A percentile compares a stretch with the other conserved stretches of the same genome.
phyloP scores from a whole-genome alignment of 345 rosid species.

The Eucalyptus sp. region DNA sequence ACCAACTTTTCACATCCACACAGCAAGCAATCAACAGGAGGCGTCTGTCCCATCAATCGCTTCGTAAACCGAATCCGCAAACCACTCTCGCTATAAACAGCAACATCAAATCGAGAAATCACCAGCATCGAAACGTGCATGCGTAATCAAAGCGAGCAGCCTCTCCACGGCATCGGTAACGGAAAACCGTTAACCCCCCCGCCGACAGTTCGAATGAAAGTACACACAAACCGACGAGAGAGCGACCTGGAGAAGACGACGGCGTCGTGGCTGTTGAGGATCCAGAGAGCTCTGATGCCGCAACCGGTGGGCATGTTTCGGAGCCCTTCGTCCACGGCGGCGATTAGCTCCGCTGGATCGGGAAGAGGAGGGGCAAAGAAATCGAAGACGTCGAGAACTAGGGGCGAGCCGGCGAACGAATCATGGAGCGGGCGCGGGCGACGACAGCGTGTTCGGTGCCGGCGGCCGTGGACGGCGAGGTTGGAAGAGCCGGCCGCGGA shows the following conservation, averaged over 20 bases:
- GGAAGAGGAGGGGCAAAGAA: not conserved
- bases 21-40: not conserved
- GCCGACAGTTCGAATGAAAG: accelerated
- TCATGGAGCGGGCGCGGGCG: not conserved
- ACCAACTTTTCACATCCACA: not conserved
- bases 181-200: not conserved
- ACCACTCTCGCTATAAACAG: not conserved
- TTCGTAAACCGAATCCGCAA: not conserved
- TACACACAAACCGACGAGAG: not conserved
- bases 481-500: no score
- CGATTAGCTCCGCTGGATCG: not conserved
- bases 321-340: not conserved
- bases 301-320: constrained; percentile 47
- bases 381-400: not conserved
- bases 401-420: not conserved
- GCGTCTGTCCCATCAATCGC: not conserved
- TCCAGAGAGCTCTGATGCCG: constrained; percentile 89
- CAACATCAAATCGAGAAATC: not conserved
- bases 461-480: not conserved
- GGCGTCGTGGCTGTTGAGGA: constrained; percentile 64
- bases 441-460: not conserved
- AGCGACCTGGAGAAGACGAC: constrained; percentile 83
- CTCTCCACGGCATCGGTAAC: not conserved
- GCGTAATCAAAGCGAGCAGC: not conserved
- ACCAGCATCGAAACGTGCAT: not conserved